A percentile compares a stretch with the other conserved stretches of the same genome.
Conservation (phyloP, 2,329 filamentous ascomycete species). For the Phialocephala sp. region DNA sequence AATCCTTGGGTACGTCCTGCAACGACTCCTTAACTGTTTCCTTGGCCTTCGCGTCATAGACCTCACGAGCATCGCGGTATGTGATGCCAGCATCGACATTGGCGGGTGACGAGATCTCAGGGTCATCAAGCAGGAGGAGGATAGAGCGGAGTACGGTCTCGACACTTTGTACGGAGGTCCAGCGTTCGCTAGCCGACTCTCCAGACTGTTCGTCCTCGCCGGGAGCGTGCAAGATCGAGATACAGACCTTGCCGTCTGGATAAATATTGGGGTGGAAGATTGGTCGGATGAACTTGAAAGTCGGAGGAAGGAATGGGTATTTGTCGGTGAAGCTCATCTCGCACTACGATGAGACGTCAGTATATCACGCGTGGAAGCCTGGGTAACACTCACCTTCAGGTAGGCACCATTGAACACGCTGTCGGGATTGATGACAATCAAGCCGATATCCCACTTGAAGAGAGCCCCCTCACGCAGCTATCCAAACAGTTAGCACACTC, state of each 20-base stretch:
- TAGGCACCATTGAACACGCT: slow-evolving; percentile 93
- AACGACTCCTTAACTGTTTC: slow-evolving; percentile 76
- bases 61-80: slow-evolving; percentile 73
- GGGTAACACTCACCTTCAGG: slow-evolving; percentile 63
- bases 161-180: slow-evolving; percentile 91
- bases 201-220: slow-evolving; percentile 94
- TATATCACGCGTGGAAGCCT: background rate
- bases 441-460: slow-evolving; percentile 83
- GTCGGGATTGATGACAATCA: slow-evolving; percentile 92
- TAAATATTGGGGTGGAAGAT: slow-evolving; percentile 97
- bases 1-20: slow-evolving; percentile 78
- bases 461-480: slow-evolving; percentile 76
- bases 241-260: slow-evolving; percentile 86
- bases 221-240: slow-evolving; percentile 92
- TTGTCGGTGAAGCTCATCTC: slow-evolving; percentile 87
- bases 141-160: slow-evolving; percentile 95
- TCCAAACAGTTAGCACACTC: slow-evolving; percentile 25
- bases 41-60: slow-evolving; percentile 73
- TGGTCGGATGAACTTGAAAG: slow-evolving; percentile 81
- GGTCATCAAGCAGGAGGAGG: slow-evolving; percentile 88
- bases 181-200: slow-evolving; percentile 87
- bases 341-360: slow-evolving; percentile 54
- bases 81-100: slow-evolving; percentile 93
- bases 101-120: slow-evolving; percentile 90
- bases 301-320: slow-evolving; percentile 88